A percentile compares a stretch with the other conserved stretches of the same genome.
These are phyloP conservation scores for barley (Hordeum vulgare) DNA, from an alignment of 176 grass and related monocot genomes.

Conservation along the genomic window MorexV3_pseudomolecules_assembly NC_058521.1:542088712-542089211, in stretches of 20 bases:
- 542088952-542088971: not conserved
- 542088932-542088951: not conserved
- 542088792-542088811: not conserved
- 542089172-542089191: not conserved
- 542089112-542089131: constrained; percentile 45
- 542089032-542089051: constrained; percentile 83
- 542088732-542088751: constrained; percentile 74
- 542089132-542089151: constrained; percentile 25
- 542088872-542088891: not conserved
- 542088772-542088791: not conserved
- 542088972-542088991: not conserved
- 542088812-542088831: constrained; percentile 4
- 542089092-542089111: constrained; percentile 66
- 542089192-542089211: not conserved
- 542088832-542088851: constrained; percentile 3
- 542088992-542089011: constrained; percentile 11
- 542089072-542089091: constrained; percentile 88
- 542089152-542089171: not conserved
- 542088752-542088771: not conserved
- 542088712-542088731: constrained; percentile 89
- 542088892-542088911: not conserved
- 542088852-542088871: constrained; percentile 10
- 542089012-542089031: constrained; percentile 60
- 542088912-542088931: constrained; percentile 9
- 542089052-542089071: constrained; percentile 91